phyloP scores from a whole-genome alignment of 2,329 filamentous ascomycete species.

The Tolypocladium tundrense region DNA sequence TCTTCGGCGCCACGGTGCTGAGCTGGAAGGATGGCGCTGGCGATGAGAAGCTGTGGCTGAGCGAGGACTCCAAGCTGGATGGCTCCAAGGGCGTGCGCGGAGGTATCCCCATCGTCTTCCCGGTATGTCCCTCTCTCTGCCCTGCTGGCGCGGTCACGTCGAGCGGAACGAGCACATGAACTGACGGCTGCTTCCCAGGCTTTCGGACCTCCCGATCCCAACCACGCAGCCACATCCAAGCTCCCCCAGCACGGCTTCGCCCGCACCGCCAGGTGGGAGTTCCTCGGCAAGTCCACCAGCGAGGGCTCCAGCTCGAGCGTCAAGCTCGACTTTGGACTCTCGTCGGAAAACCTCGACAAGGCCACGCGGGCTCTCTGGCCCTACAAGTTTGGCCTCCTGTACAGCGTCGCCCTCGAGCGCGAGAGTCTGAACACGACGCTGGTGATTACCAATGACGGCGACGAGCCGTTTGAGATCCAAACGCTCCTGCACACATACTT shows the following conservation, averaged over 20 bases:
- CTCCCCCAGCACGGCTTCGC: constrained; percentile 95
- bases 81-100: constrained; percentile 84
- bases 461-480: constrained; percentile 80
- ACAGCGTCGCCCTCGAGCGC: constrained; percentile 76
- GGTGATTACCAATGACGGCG: constrained; percentile 81
- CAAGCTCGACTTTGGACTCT: constrained; percentile 93
- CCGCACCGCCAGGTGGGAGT: constrained; percentile 84
- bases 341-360: constrained; percentile 58
- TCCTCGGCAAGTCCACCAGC: constrained; percentile 68
- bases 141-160: neutral
- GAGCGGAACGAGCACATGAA: neutral
- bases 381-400: constrained; percentile 79
- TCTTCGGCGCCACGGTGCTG: constrained; percentile 86
- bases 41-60: constrained; percentile 78
- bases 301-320: constrained; percentile 53
- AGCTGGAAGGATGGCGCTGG: constrained; percentile 82
- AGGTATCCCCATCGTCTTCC: constrained; percentile 87
- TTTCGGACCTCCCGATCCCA: constrained; percentile 72
- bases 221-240: constrained; percentile 64
- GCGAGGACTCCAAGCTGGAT: constrained; percentile 69
- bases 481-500: constrained; percentile 88
- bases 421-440: constrained; percentile 70
- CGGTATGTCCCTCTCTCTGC: constrained; percentile 45
- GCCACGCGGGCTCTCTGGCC: constrained; percentile 68
- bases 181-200: constrained; percentile 38